phyloP scores from a whole-genome alignment of 768 basidiomycete genomes.

The Leccinum disarticulatum region DNA sequence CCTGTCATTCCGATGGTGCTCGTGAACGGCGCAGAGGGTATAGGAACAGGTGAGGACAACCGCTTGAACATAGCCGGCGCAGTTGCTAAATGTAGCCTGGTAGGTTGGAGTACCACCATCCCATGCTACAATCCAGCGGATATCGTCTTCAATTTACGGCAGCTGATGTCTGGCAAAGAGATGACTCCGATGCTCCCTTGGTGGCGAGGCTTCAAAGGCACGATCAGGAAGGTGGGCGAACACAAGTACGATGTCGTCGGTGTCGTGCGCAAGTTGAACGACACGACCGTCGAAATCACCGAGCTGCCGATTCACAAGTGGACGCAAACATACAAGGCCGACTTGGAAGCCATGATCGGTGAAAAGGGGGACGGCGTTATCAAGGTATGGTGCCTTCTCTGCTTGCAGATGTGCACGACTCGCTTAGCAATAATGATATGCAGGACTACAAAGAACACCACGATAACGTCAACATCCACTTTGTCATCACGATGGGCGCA shows the following conservation, averaged over 20 bases:
- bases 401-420: not conserved
- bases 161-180: constrained; percentile 85
- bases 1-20: constrained; percentile 87
- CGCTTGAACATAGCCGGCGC: not conserved
- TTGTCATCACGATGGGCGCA: constrained; percentile 75
- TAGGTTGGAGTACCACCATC: constrained; percentile 93
- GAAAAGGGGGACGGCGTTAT: constrained; percentile 80
- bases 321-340: constrained; percentile 92
- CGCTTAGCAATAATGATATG: not conserved
- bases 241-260: constrained; percentile 87
- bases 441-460: constrained; percentile 98
- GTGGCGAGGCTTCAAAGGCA: constrained; percentile 95
- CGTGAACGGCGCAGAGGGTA: constrained; percentile 95
- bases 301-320: constrained; percentile 95
- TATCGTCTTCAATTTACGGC: constrained; percentile 83
- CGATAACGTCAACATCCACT: constrained; percentile 89
- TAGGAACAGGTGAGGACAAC: constrained; percentile 79
- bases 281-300: constrained; percentile 90
- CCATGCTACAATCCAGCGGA: constrained; percentile 93
- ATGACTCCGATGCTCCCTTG: constrained; percentile 87
- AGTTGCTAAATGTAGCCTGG: not conserved
- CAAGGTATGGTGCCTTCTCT: constrained; percentile 53
- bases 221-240: constrained; percentile 76
- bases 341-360: constrained; percentile 85
- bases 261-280: constrained; percentile 69